These are phyloP conservation scores for Rubus parviflorus DNA, from an alignment of 306 rosid species.

Conservation along the genomic window DNA sequence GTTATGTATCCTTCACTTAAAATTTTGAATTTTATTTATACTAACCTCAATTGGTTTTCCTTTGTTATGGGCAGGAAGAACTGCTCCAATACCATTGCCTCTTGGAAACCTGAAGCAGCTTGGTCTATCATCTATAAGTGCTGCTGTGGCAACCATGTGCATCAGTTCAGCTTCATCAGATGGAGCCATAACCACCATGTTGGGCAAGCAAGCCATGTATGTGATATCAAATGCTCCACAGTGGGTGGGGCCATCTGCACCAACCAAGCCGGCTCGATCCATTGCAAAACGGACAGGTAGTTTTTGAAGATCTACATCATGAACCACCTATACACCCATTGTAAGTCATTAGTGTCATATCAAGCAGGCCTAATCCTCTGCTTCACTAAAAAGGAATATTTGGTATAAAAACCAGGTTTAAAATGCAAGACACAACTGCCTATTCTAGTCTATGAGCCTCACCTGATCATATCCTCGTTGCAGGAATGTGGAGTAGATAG, in stretches of 20 bases:
- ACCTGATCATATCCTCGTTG: conserved; percentile 98
- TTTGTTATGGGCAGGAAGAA: conserved; percentile 59
- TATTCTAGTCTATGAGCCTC: conserved; percentile 20
- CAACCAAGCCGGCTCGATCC: conserved; percentile 94
- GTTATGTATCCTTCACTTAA: not conserved
- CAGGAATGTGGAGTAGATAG: conserved; percentile 84
- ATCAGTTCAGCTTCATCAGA: conserved; percentile 91
- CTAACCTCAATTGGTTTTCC: conserved; percentile 82
- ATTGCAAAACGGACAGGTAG: conserved; percentile 86
- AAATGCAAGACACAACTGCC: not conserved
- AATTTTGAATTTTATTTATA: conserved; percentile 14
- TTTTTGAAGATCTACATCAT: conserved; percentile 91
- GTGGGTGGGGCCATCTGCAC: conserved; percentile 97
- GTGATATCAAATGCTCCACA: conserved; percentile 93
- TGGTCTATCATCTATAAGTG: conserved; percentile 85
- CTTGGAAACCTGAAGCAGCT: conserved; percentile 94
- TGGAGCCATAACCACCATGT: conserved; percentile 98
- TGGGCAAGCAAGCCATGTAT: conserved; percentile 96
- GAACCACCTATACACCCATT: conserved; percentile 55
- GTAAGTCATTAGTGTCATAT: conserved; percentile 8
- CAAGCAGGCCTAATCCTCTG: not conserved
- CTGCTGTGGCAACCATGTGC: conserved; percentile 97
- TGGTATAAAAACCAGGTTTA: not conserved
- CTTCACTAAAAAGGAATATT: no score
- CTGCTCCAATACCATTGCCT: conserved; percentile 80